These are phyloP conservation scores for Lichtheimia ramosa DNA, from an alignment of 371 early-diverging fungal species.

Conservation along the genomic window DNA sequence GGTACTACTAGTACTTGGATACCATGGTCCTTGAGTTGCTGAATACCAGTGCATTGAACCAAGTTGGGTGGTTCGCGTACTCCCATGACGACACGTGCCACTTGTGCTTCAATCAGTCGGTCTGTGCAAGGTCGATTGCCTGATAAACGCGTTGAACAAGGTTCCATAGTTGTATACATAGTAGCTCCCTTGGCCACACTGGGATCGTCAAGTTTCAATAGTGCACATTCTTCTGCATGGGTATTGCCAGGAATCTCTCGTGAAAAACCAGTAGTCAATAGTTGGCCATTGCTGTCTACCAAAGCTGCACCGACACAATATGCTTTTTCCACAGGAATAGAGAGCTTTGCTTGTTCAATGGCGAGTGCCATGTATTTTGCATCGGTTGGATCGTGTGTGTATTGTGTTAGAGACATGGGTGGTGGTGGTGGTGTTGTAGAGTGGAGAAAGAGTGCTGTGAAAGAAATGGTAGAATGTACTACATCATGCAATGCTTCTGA, in stretches of 20 bases:
- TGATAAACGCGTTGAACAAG: conserved; percentile 78
- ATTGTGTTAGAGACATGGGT: conserved; percentile 23
- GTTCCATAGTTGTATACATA: conserved; percentile 94
- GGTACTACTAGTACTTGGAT: conserved; percentile 67
- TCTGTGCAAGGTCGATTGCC: conserved; percentile 75
- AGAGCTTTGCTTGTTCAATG: conserved; percentile 75
- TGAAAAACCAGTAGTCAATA: conserved; percentile 78
- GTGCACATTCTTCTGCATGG: conserved; percentile 87
- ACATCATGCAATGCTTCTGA: no score
- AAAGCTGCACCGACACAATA: conserved; percentile 93
- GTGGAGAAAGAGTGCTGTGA: neutral
- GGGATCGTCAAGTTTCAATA: conserved; percentile 58
- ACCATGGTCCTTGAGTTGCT: conserved; percentile 56
- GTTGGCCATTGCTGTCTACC: conserved; percentile 41
- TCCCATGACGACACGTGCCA: conserved; percentile 82
- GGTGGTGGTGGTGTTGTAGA: neutral
- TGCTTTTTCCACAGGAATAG: conserved; percentile 75
- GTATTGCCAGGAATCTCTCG: conserved; percentile 91
- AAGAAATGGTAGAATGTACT: no score
- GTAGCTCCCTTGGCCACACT: conserved; percentile 34
- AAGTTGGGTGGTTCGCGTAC: conserved; percentile 86
- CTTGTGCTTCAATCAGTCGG: conserved; percentile 66
- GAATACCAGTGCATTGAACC: conserved; percentile 72
- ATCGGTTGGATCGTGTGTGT: conserved; percentile 30
- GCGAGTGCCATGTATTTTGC: conserved; percentile 51